Evolutionary conservation across 768 basidiomycete genomes (phyloP).

Genomic region (Tricholoma terreum): DNA sequence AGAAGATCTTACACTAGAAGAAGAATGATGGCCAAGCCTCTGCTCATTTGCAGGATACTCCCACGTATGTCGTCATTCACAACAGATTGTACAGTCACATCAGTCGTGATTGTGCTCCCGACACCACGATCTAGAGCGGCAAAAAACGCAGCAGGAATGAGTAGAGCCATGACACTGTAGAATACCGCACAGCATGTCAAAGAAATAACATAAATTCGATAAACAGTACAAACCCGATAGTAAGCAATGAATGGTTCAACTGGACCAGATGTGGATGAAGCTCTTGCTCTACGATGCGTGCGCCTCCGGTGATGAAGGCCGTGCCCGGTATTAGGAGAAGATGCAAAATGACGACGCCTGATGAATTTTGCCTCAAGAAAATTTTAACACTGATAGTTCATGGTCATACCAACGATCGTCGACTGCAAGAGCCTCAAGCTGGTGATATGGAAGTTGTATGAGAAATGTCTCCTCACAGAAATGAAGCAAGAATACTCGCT

Average conservation of each 20-base stretch:
- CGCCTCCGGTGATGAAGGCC: slow-evolving; percentile 70
- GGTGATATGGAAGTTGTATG: background rate
- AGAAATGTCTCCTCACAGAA: background rate
- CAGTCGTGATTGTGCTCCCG: slow-evolving; percentile 7
- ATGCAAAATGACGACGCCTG: slow-evolving; percentile 72
- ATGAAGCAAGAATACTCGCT: slow-evolving; percentile 42
- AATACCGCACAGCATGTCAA: background rate
- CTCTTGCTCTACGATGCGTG: slow-evolving; percentile 63
- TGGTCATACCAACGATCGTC: slow-evolving; percentile 56
- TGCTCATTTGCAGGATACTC: slow-evolving; percentile 57
- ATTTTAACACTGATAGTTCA: background rate
- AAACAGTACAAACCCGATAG: slow-evolving; percentile 51
- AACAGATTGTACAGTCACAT: slow-evolving; percentile 20
- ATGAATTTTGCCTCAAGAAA: background rate
- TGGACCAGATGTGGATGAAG: slow-evolving; percentile 63
- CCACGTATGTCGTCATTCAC: slow-evolving; percentile 43
- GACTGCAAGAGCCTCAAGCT: slow-evolving; percentile 66
- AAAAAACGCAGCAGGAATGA: slow-evolving; percentile 69
- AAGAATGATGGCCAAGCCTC: slow-evolving; percentile 62
- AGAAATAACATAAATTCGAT: background rate
- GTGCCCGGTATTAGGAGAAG: slow-evolving; percentile 68
- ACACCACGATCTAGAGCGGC: slow-evolving; percentile 47
- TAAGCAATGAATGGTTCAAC: slow-evolving; percentile 67
- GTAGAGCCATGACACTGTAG: slow-evolving; percentile 55
- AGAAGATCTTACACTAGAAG: slow-evolving; percentile 48